Base-by-base conservation (phyloP, 495 filamentous ascomycete species). In the Penicillium goetzii region DNA sequence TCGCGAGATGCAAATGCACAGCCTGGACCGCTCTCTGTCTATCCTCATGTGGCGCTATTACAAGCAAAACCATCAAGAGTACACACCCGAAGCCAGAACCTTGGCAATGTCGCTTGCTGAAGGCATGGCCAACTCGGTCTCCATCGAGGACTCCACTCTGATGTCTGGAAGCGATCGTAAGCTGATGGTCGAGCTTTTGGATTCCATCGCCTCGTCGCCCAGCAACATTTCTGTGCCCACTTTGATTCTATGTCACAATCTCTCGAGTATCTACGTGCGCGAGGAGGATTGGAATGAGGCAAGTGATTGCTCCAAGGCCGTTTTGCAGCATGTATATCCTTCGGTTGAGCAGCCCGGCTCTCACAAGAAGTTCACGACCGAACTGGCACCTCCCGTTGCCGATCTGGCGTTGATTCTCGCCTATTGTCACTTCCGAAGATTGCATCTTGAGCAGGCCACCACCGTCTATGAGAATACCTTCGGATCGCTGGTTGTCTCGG, bases 21-120 rank as follows among this genome's bases (percentile, higher is more conserved):
- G 70, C 40, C 64, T 80, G 61, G 77, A 80, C 45, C 76, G 72
- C 1, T 71, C 74, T 4, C 58, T 80, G 41, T 69, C 73, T 2
- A 53, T 78, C 28, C 68, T 78, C 36, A 69, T 76, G 68, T 80
- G 77, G 77, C 73, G 68, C 36, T 80, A 76, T 34, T 80, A 78
- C 68, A 71, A 73, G 64, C 67, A 75, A 15, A 71, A 49, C 0
- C 69, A 74, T 34, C 63, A 72, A 43, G 69, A 77, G 28, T 77
- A 80, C 43, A 64, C 75, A 0, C 33, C 68, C 2, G 72, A 78
- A 9, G 75, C 73, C 1, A 68, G 70, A 8, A 38, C 50, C 8
- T 50, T 80, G 51, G 77, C 77, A 1, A 60, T 74, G 47, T 73
- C 67, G 0, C 66, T 80, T 7, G 72, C 73, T 7, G 66, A 74